Percentiles rank a stretch among this genome's conserved stretches.
Conservation (phyloP, 176 grass and related monocot genomes). For the Paspalum vaginatum region DNA sequence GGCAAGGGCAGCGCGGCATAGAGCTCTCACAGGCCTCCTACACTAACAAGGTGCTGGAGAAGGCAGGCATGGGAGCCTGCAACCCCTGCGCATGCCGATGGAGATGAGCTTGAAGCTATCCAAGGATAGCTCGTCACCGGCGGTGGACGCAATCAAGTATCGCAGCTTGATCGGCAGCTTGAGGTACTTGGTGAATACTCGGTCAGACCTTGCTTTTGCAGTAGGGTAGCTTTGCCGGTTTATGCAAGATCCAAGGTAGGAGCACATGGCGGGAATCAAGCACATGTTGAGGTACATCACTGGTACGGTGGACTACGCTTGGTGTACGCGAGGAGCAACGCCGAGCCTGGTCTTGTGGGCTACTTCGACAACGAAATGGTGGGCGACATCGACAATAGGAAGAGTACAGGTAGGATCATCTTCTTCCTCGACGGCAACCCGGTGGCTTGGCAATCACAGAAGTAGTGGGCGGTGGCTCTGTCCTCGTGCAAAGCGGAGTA, state of each 20-base stretch:
- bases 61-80: no score
- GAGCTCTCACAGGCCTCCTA: fast-evolving
- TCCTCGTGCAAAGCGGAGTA: no score
- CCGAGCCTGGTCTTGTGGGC: not conserved
- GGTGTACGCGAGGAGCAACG: not conserved
- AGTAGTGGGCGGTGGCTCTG: no score
- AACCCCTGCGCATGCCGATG: no score
- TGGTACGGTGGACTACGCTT: not conserved
- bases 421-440: no score
- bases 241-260: not conserved
- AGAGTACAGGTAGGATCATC: not conserved
- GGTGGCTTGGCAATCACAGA: no score
- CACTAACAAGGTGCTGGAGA: no score
- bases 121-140: no score
- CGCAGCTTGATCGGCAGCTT: not conserved
- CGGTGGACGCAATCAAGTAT: no score
- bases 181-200: no score
- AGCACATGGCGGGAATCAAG: not conserved
- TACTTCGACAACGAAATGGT: not conserved
- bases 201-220: not conserved
- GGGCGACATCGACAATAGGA: not conserved
- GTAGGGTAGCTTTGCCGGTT: not conserved
- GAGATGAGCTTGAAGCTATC: no score
- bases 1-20: no score
- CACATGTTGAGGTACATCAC: not conserved